These are phyloP conservation scores for Neostapfia colusana DNA, from an alignment of 176 grass and related monocot genomes.

Conservation along the genomic window DNA sequence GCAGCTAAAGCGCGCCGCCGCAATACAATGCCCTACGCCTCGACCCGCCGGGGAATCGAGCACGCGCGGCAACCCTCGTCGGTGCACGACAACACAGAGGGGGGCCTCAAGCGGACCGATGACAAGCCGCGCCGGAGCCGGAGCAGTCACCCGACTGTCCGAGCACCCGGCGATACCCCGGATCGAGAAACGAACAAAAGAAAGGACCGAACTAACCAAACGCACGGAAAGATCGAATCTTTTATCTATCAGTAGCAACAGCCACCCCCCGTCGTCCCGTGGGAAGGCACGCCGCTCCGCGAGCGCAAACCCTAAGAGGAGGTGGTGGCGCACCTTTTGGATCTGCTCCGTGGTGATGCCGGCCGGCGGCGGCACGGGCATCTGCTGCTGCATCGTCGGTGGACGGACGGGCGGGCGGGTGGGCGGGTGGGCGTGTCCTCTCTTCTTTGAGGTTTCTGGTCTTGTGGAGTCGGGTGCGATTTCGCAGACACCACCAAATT, in stretches of 20 bases:
- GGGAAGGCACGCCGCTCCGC: background rate
- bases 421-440: background rate
- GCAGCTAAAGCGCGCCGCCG: background rate
- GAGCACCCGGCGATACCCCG: constrained; percentile 8
- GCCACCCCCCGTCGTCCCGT: too few species aligned
- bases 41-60: background rate
- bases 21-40: background rate
- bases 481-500: background rate
- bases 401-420: background rate
- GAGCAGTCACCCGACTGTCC: background rate
- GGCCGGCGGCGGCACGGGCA: constrained; percentile 53
- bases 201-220: background rate
- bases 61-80: too few species aligned
- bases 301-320: constrained; percentile 36
- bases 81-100: too few species aligned
- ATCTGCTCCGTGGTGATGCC: constrained; percentile 94
- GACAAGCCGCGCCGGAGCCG: background rate
- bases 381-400: constrained; percentile 73
- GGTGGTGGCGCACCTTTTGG: constrained; percentile 62
- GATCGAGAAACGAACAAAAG: background rate
- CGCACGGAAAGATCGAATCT: background rate
- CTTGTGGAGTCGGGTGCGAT: background rate
- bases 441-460: background rate
- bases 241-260: background rate
- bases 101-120: background rate